phyloP scores from a whole-genome alignment of 2,329 filamentous ascomycete species.

The Pseudopithomyces maydicus region DNA sequence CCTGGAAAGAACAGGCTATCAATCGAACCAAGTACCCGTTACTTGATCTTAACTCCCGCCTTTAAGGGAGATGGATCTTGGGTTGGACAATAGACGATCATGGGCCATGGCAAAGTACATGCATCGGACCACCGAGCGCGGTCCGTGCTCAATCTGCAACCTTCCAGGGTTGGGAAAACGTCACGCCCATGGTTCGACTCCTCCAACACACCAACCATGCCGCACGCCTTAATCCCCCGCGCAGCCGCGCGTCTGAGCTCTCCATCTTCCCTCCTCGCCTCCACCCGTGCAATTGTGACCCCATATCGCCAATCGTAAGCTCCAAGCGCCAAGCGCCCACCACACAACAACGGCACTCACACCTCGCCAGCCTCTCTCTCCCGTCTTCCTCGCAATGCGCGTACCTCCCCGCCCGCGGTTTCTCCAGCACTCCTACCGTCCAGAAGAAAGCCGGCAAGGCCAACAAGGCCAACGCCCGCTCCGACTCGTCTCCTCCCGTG shows the following conservation, averaged over 20 bases:
- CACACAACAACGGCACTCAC: conserved; percentile 3
- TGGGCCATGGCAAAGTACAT: no score
- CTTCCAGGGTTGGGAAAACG: no score
- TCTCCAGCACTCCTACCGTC: conserved; percentile 50
- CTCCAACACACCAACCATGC: conserved; percentile 26
- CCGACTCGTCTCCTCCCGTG: conserved; percentile 40
- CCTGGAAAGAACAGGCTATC: no score
- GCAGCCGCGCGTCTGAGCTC: conserved; percentile 24
- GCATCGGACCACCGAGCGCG: conserved; percentile 1
- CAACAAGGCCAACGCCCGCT: conserved; percentile 44
- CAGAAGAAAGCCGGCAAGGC: conserved; percentile 62
- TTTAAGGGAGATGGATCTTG: no score
- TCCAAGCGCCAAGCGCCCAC: conserved; percentile 2
- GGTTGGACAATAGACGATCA: neutral
- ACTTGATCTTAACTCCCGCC: no score
- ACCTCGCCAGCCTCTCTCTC: conserved; percentile 8
- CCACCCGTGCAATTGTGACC: conserved; percentile 27
- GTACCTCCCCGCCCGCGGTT: conserved; percentile 30
- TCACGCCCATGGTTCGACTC: conserved; percentile 4
- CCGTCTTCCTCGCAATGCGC: conserved; percentile 15
- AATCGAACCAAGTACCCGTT: no score
- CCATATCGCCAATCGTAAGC: conserved; percentile 33
- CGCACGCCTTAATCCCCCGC: conserved; percentile 29
- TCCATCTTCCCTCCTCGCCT: conserved; percentile 13
- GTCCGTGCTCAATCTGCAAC: conserved; percentile 12